A percentile compares a stretch with the other conserved stretches of the same genome.
phyloP scores from a whole-genome alignment of 352 stramenopile genomes.

The Globisporangium canariense region DNA sequence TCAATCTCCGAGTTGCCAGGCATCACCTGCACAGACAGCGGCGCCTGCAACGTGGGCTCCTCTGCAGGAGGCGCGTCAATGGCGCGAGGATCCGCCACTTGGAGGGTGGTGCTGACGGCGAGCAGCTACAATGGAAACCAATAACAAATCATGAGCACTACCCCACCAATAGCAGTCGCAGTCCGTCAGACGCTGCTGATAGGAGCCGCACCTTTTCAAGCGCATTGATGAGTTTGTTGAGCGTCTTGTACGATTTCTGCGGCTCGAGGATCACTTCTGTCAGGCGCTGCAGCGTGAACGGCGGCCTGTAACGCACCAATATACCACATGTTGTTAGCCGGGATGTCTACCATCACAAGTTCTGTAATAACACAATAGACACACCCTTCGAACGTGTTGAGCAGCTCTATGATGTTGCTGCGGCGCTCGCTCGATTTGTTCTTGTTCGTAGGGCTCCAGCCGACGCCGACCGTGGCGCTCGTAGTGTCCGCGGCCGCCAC shows the following conservation, averaged over 20 bases:
- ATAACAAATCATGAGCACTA: not conserved
- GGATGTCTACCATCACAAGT: not conserved
- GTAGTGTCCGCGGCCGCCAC: conserved; percentile 46
- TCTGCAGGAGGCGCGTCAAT: not conserved
- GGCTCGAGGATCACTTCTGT: conserved; percentile 77
- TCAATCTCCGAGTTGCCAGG: conserved; percentile 26
- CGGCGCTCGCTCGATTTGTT: conserved; percentile 46
- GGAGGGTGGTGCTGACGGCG: conserved; percentile 64
- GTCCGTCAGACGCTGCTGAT: not conserved
- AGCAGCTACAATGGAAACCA: conserved; percentile 30
- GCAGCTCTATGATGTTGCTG: conserved; percentile 48
- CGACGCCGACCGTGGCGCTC: conserved; percentile 25
- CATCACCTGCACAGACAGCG: conserved; percentile 23
- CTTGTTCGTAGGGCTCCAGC: conserved; percentile 52
- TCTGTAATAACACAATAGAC: not conserved
- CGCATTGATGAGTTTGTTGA: conserved; percentile 79
- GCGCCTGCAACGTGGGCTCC: not conserved
- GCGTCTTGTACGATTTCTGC: conserved; percentile 63
- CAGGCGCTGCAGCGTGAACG: conserved; percentile 81
- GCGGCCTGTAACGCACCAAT: conserved; percentile 30
- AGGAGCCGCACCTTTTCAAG: conserved; percentile 57
- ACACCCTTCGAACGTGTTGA: conserved; percentile 60
- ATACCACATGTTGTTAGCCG: not conserved
- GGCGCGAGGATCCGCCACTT: conserved; percentile 55
- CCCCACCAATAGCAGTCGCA: not conserved